phyloP scores from a whole-genome alignment of 73 alveolate species.

The Durusdinium trenchii region DNA sequence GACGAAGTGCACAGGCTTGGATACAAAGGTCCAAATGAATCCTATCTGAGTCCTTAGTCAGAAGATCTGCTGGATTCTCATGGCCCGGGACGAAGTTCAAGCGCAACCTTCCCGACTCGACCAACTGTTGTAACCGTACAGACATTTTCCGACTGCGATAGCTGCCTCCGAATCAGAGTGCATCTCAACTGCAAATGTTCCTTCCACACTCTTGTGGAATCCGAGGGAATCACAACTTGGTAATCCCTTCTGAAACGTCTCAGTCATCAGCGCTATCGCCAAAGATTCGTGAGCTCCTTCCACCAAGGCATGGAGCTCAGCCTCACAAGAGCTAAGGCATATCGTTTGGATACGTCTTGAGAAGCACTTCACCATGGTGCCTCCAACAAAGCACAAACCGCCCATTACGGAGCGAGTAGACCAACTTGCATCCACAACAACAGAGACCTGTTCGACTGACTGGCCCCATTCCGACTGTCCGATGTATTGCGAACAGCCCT shows the following conservation, averaged over 20 bases:
- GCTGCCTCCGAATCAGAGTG: neutral
- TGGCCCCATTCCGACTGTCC: neutral
- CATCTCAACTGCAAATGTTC: neutral
- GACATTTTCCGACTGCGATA: neutral
- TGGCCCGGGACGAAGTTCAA: neutral
- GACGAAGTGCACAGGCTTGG: neutral
- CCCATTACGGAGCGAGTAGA: neutral
- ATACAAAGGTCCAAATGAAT: neutral
- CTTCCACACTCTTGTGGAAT: too few relatives aligned
- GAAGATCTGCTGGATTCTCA: neutral
- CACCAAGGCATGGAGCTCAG: neutral
- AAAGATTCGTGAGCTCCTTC: neutral
- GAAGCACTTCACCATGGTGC: neutral
- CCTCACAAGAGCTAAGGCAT: neutral
- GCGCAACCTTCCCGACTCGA: neutral
- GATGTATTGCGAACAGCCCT: neutral
- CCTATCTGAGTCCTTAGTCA: neutral
- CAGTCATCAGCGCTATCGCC: neutral
- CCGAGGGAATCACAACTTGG: neutral
- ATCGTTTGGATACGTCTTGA: neutral
- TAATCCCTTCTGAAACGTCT: neutral
- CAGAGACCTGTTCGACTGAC: neutral
- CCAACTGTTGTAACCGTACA: neutral
- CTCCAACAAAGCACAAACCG: neutral
- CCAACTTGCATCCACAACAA: slow-evolving; percentile 3